These are phyloP conservation scores for Circinella umbellata DNA, from an alignment of 371 early-diverging fungal genomes.

Conservation along the genomic window DNA sequence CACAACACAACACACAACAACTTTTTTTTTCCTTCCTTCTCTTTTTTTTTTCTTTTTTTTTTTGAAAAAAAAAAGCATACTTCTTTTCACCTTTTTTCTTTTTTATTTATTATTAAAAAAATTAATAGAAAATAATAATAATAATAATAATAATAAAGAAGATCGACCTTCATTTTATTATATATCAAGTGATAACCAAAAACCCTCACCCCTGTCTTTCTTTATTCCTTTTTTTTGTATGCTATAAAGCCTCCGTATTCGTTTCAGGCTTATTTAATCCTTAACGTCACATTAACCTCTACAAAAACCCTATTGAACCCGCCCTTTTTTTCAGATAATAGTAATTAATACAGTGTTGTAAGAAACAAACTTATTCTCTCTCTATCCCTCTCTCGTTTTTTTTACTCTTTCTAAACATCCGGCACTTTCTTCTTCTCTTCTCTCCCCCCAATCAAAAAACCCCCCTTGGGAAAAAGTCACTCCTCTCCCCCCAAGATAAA, in stretches of 20 bases:
- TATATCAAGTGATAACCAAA: too few species aligned
- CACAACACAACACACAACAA: too few species aligned
- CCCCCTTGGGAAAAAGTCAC: slow-evolving; percentile 6
- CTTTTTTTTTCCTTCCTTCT: neutral
- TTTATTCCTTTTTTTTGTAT: neutral
- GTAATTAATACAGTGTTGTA: too few species aligned
- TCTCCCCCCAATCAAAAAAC: too few species aligned
- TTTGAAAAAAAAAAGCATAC: too few species aligned
- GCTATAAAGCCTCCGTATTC: slow-evolving; percentile 13
- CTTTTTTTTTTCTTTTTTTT: too few species aligned
- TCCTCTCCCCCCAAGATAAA: neutral
- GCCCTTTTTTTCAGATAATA: neutral
- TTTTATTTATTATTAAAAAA: slow-evolving; percentile 3
- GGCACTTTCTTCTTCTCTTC: too few species aligned
- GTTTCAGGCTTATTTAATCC: slow-evolving; percentile 1
- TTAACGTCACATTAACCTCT: too few species aligned
- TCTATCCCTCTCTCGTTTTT: too few species aligned
- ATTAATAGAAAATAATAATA: too few species aligned
- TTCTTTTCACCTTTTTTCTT: neutral
- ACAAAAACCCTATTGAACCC: neutral
- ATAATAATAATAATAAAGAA: neutral
- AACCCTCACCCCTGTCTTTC: neutral
- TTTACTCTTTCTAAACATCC: too few species aligned
- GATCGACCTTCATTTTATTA: neutral
- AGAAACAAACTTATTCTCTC: too few species aligned